Conservation (phyloP, 805 yeast species). For the Starmera pachycereana region DNA sequence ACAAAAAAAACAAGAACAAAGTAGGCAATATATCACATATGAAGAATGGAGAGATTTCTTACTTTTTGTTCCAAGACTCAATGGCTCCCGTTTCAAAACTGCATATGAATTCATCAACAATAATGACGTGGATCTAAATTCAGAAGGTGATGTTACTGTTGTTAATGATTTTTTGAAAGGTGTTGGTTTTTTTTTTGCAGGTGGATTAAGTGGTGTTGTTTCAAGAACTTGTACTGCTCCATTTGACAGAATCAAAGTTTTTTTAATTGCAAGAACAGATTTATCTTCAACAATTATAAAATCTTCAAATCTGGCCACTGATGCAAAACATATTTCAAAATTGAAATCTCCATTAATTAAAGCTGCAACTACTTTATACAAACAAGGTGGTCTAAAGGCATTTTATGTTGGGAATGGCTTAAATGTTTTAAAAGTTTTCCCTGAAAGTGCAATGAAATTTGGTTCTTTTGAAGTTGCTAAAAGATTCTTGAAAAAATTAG, state of each 20-base stretch:
- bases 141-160: slow-evolving; percentile 89
- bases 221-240: slow-evolving; percentile 97
- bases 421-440: slow-evolving; percentile 88
- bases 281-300: slow-evolving; percentile 58
- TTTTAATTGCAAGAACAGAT: slow-evolving; percentile 84
- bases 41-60: slow-evolving; percentile 83
- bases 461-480: slow-evolving; percentile 91
- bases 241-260: slow-evolving; percentile 89
- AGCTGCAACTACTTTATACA: slow-evolving; percentile 74
- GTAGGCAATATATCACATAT: slow-evolving; percentile 62
- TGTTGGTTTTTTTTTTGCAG: slow-evolving; percentile 85
- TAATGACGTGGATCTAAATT: slow-evolving; percentile 61
- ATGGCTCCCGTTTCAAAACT: slow-evolving; percentile 69
- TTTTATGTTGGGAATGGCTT: slow-evolving; percentile 95
- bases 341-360: slow-evolving; percentile 68
- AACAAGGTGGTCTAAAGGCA: slow-evolving; percentile 78
- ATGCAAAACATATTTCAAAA: slow-evolving; percentile 28
- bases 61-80: slow-evolving; percentile 68
- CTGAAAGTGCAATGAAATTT: slow-evolving; percentile 95
- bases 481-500: slow-evolving; percentile 57
- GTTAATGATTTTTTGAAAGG: slow-evolving; percentile 73
- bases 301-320: slow-evolving; percentile 39
- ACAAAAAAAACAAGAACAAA: too few species aligned
- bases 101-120: slow-evolving; percentile 77
- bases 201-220: slow-evolving; percentile 92